Evolutionary conservation across 805 yeast species (phyloP).

Genomic region (Dipodascus albidus): DNA sequence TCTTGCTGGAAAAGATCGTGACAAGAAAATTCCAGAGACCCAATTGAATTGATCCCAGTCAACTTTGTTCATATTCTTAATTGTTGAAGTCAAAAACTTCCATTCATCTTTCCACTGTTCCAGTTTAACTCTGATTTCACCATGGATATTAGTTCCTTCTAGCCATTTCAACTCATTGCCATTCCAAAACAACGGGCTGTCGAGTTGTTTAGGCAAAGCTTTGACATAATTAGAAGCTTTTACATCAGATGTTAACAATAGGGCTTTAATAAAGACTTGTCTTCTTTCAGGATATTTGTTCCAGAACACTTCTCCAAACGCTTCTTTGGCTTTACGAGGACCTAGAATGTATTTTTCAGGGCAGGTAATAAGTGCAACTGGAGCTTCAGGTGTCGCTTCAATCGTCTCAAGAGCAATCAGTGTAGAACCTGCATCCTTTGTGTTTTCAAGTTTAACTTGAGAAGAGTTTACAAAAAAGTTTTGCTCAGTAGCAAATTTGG

Average conservation of each 20-base stretch:
- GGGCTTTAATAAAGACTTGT: not conserved
- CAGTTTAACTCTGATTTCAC: constrained; percentile 38
- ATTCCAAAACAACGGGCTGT: constrained; percentile 28
- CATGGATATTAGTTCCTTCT: constrained; percentile 60
- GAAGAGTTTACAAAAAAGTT: not conserved
- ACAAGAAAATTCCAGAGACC: constrained; percentile 58
- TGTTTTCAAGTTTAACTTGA: not conserved
- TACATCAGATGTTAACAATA: not conserved
- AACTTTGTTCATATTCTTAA: constrained; percentile 1
- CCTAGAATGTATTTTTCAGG: constrained; percentile 14
- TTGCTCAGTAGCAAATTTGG: not conserved
- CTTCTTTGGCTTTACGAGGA: constrained; percentile 9
- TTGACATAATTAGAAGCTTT: not conserved
- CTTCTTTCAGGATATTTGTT: constrained; percentile 5
- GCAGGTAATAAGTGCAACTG: constrained; percentile 9
- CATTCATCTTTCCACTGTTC: constrained; percentile 47
- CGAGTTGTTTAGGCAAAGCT: constrained; percentile 1
- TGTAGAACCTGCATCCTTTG: not conserved
- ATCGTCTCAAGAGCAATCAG: not conserved
- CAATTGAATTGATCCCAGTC: constrained; percentile 41
- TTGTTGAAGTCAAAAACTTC: constrained; percentile 23
- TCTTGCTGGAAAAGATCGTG: constrained; percentile 70
- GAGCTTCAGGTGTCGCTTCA: not conserved
- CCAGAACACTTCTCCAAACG: constrained; percentile 7
- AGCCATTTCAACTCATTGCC: constrained; percentile 38